Percentiles rank a stretch among this genome's conserved stretches.
Conservation (phyloP, 495 filamentous ascomycete species). For the Trichoderma parareesei region DNA sequence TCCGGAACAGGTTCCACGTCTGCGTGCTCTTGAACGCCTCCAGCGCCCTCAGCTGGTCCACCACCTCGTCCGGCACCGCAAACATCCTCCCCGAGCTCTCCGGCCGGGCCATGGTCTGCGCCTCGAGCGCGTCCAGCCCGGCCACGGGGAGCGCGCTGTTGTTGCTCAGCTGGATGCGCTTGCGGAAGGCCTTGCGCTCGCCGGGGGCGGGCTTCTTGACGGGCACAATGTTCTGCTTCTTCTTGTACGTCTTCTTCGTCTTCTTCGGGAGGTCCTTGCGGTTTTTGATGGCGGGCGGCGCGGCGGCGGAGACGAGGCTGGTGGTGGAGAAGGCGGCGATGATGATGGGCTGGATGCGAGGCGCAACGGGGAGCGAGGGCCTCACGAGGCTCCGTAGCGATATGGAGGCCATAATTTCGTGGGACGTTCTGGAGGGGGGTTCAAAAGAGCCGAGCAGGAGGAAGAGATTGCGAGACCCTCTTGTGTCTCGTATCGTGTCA, state of each 20-base stretch:
- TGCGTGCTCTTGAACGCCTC: slow-evolving; percentile 91
- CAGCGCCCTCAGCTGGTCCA: slow-evolving; percentile 70
- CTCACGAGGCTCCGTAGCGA: slow-evolving; percentile 61
- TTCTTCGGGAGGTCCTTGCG: slow-evolving; percentile 23
- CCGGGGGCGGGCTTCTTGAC: slow-evolving; percentile 54
- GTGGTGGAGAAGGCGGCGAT: slow-evolving; percentile 41
- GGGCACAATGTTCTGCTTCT: slow-evolving; percentile 35
- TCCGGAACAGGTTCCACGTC: slow-evolving; percentile 77
- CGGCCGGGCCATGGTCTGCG: slow-evolving; percentile 44
- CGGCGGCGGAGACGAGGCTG: slow-evolving; percentile 32
- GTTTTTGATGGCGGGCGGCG: slow-evolving; percentile 30
- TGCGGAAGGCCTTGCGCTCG: slow-evolving; percentile 79
- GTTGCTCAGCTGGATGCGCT: slow-evolving; percentile 85
- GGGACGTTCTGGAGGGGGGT: not conserved
- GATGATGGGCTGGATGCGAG: slow-evolving; percentile 24
- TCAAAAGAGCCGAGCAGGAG: no score
- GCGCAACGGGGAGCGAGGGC: slow-evolving; percentile 35
- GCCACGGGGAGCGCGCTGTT: slow-evolving; percentile 75
- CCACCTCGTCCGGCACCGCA: slow-evolving; percentile 55
- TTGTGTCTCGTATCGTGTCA: no score
- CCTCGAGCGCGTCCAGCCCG: slow-evolving; percentile 52
- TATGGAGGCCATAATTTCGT: slow-evolving; percentile 53
- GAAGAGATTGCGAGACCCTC: no score
- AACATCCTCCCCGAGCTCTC: slow-evolving; percentile 56
- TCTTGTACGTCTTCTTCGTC: slow-evolving; percentile 42